Evolutionary conservation across 495 filamentous ascomycete species (phyloP).

Genomic region (Trichoderma gamsii): DNA sequence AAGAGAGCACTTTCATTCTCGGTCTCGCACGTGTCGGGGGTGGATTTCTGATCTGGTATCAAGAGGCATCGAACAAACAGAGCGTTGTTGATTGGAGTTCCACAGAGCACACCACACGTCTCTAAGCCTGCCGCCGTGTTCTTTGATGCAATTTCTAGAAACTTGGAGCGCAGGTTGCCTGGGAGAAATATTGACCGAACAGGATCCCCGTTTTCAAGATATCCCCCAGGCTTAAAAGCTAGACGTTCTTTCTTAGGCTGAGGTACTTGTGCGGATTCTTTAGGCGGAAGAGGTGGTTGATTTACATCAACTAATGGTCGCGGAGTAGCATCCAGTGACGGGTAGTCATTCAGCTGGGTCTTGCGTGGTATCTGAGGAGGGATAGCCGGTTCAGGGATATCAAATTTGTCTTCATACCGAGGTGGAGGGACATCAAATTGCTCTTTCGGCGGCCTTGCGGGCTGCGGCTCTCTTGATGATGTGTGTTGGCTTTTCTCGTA

Average conservation of each 20-base stretch:
- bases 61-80: constrained; percentile 82
- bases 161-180: constrained; percentile 59
- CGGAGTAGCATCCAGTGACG: constrained; percentile 17
- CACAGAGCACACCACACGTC: constrained; percentile 91
- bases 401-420: not conserved
- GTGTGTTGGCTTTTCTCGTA: constrained; percentile 30
- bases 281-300: constrained; percentile 34
- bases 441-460: constrained; percentile 43
- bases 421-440: constrained; percentile 16
- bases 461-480: constrained; percentile 24
- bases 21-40: constrained; percentile 89
- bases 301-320: constrained; percentile 18
- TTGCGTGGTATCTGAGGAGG: constrained; percentile 11
- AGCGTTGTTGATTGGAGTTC: constrained; percentile 84
- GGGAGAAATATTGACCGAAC: constrained; percentile 86
- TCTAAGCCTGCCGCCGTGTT: constrained; percentile 82
- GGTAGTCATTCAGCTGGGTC: constrained; percentile 26
- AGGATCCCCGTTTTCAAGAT: constrained; percentile 80
- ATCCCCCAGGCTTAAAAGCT: constrained; percentile 79
- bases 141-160: constrained; percentile 61
- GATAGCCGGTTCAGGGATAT: constrained; percentile 7
- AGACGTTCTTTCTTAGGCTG: constrained; percentile 29
- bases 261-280: constrained; percentile 25
- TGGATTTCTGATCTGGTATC: constrained; percentile 84
- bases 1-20: constrained; percentile 76